phyloP scores from a whole-genome alignment of 2,329 filamentous ascomycete genomes.

The Hirsutella rhossiliensis region DNA sequence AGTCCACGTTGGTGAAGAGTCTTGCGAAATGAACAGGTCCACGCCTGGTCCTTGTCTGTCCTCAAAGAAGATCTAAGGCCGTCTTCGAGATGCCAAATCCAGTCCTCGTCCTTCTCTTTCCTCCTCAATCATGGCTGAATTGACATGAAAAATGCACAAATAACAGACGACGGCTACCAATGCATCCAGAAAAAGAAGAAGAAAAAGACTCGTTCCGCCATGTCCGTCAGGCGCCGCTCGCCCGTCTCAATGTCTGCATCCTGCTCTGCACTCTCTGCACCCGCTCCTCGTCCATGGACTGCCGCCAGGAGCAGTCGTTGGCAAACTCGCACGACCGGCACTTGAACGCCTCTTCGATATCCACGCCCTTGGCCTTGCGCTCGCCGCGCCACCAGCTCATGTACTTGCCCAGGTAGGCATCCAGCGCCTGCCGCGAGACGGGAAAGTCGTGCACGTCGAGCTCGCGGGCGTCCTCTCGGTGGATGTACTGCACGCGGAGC shows the following conservation, averaged over 20 bases:
- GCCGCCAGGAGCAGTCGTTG: slow-evolving; percentile 67
- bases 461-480: slow-evolving; percentile 36
- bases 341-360: slow-evolving; percentile 78
- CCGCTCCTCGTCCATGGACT: slow-evolving; percentile 50
- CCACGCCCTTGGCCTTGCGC: slow-evolving; percentile 60
- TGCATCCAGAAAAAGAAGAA: no score
- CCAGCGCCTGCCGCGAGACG: slow-evolving; percentile 52
- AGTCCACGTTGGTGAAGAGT: no score
- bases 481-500: slow-evolving; percentile 41
- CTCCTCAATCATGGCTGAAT: no score
- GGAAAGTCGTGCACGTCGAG: slow-evolving; percentile 49
- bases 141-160: no score
- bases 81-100: no score
- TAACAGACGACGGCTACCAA: no score
- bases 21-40: no score
- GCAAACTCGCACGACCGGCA: slow-evolving; percentile 77
- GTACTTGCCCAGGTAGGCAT: slow-evolving; percentile 53
- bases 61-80: no score
- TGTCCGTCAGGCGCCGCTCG: no score
- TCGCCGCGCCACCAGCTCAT: slow-evolving; percentile 85
- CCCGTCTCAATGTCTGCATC: slow-evolving; percentile 1
- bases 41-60: no score
- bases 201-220: no score
- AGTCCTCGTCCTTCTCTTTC: no score
- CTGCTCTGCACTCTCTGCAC: slow-evolving; percentile 11